Percentiles rank a stretch among this genome's conserved stretches.
Conservation (phyloP, 2,329 filamentous ascomycete species). For the Acrocalymma vagum region DNA sequence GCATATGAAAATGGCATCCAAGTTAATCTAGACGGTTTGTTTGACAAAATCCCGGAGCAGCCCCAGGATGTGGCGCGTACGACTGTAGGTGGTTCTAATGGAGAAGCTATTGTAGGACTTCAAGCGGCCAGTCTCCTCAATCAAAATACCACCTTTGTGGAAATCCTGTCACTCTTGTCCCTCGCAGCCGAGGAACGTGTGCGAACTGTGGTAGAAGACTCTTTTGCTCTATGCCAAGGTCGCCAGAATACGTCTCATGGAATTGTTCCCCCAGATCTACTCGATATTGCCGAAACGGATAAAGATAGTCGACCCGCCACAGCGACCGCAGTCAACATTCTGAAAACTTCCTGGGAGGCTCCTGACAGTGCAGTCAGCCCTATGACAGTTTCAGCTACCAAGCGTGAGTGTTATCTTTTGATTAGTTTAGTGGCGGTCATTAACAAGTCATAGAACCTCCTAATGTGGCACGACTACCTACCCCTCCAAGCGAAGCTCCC, state of each 20-base stretch:
- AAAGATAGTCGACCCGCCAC: constrained; percentile 49
- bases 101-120: constrained; percentile 66
- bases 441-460: constrained; percentile 34
- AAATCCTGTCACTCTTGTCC: constrained; percentile 84
- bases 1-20: constrained; percentile 66
- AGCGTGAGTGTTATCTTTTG: constrained; percentile 27
- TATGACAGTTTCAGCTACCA: constrained; percentile 56
- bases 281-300: constrained; percentile 70
- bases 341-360: constrained; percentile 51
- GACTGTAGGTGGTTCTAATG: constrained; percentile 66
- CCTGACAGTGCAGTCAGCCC: constrained; percentile 63
- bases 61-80: constrained; percentile 41
- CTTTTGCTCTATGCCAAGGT: constrained; percentile 72
- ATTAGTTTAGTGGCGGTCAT: not conserved
- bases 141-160: constrained; percentile 74
- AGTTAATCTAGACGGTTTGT: constrained; percentile 66
- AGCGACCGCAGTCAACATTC: constrained; percentile 46
- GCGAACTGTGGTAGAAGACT: constrained; percentile 79
- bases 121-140: constrained; percentile 70
- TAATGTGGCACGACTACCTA: constrained; percentile 53
- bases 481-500: constrained; percentile 57
- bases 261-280: constrained; percentile 77
- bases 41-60: constrained; percentile 49
- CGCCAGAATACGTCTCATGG: constrained; percentile 84
- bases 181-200: constrained; percentile 84